Base-by-base conservation (phyloP, 139 green algal species). In the Volvox reticuliferus region DNA sequence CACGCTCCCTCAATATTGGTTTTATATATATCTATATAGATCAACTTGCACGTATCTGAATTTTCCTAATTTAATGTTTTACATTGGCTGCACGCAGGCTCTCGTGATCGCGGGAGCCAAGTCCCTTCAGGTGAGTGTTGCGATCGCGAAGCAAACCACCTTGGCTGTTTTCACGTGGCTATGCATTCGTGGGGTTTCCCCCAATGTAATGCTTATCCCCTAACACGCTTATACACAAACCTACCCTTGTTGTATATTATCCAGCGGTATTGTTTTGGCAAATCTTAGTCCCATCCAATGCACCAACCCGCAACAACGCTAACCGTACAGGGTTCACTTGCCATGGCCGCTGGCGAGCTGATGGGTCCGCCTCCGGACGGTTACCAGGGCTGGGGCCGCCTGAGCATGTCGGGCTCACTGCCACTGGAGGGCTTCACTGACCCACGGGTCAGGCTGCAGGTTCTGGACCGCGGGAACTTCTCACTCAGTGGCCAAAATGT, bases 391-490 rank as follows among this genome's bases (percentile, higher is more conserved):
- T 90, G 73, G 73, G 86, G 86, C 86, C 86, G 86, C 5, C 13
- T 90, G 3, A 84, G 55, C 86, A 71, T 90, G 86, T 32, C 86
- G 16, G 73, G 86, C 86, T 63, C 73, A 9, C 30, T 90, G 55
- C 86, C 86, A 50, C 89, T 98, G 61, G 50, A 87, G 1, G 89
- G 89, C 33, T 91, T 89, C 50, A 92, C 90, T 37, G 82, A 71
- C 82, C 84, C 86, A 9, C 78, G 77, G 28, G 12, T 89, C 13
- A 33, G 61, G 24, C 77, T 87, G 84, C 79, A 89, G 22, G 13
- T 91, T 22, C 76, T 82, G 16, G 80, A 88, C 55, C 21, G 69
- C 2, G 76, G 55, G 3, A 1, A 84, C 22, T 77, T 84, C 62
- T 68, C 6, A 22, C 22, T 33, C 50, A 9, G 12, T 13, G 73